phyloP scores from a whole-genome alignment of 768 basidiomycete species.

The Strobilomyces confusus region DNA sequence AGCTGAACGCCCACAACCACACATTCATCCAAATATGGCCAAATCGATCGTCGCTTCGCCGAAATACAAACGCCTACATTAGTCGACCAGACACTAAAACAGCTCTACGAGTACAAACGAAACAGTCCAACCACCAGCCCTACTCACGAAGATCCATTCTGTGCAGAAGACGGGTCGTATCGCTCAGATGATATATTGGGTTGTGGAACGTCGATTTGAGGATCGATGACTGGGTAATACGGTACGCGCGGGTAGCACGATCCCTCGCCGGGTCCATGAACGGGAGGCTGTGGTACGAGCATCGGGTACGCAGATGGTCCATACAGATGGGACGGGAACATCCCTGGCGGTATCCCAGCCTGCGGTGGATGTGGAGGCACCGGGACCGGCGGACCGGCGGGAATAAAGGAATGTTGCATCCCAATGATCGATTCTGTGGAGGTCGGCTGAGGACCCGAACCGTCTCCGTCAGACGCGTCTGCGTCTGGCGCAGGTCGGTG shows the following conservation, averaged over 20 bases:
- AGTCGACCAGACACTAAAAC: neutral
- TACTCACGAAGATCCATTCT: conserved; percentile 15
- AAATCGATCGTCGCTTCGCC: neutral
- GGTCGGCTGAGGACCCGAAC: conserved; percentile 4
- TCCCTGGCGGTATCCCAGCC: conserved; percentile 9
- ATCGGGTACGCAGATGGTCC: conserved; percentile 29
- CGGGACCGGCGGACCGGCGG: conserved; percentile 7
- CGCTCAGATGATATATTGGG: conserved; percentile 33
- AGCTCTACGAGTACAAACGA: neutral
- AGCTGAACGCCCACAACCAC: neutral
- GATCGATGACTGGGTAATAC: conserved; percentile 42
- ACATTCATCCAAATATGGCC: neutral
- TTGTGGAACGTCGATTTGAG: conserved; percentile 31
- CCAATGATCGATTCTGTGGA: neutral
- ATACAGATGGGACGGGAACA: conserved; percentile 28
- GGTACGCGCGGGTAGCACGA: conserved; percentile 22
- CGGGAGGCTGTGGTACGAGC: conserved; percentile 18
- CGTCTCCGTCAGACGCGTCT: conserved; percentile 27
- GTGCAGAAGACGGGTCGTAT: conserved; percentile 26
- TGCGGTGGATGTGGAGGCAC: conserved; percentile 18
- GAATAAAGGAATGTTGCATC: conserved; percentile 13
- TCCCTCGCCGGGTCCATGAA: conserved; percentile 21
- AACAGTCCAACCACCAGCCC: neutral
- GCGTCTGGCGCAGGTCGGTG: conserved; percentile 32
- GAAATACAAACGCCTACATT: too few species aligned